Percentiles rank a stretch among this genome's conserved stretches.
Conservation (phyloP, 257 asterid genomes). For the Solanum stenotomum region DNA sequence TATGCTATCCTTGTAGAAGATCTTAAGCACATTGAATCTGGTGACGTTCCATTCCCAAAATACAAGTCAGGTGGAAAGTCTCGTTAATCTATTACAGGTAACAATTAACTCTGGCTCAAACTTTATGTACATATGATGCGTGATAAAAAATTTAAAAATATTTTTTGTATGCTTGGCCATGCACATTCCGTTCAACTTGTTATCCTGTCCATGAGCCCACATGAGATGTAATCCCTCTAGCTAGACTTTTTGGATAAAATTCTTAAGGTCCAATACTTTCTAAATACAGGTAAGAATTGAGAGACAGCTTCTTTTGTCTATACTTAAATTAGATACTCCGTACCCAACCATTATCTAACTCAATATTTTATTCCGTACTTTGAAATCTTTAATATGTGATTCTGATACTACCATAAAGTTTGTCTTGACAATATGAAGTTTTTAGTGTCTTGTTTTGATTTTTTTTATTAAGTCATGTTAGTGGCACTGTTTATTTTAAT, state of each 20-base stretch:
- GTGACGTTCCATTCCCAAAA: conserved; percentile 51
- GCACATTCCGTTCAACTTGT: conserved; percentile 7
- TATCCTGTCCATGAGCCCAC: conserved; percentile 10
- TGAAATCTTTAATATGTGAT: neutral
- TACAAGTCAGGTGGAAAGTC: conserved; percentile 24
- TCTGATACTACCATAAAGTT: neutral
- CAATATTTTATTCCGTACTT: conserved; percentile 19
- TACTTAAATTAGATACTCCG: conserved; percentile 17
- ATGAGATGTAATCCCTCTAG: conserved; percentile 4
- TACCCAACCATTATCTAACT: conserved; percentile 13
- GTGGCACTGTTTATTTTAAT: neutral
- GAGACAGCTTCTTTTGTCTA: conserved; percentile 9
- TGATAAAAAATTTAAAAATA: neutral
- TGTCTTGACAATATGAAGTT: neutral
- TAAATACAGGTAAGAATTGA: neutral
- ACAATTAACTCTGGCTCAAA: neutral
- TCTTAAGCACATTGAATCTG: conserved; percentile 69
- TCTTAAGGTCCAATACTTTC: neutral
- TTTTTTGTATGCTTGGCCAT: neutral
- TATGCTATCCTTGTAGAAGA: conserved; percentile 60
- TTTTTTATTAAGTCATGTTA: neutral
- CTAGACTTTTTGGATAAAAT: conserved; percentile 15
- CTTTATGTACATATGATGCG: neutral
- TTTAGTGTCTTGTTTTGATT: neutral
- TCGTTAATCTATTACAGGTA: conserved; percentile 18